Conservation (phyloP, 371 early-diverging fungal genomes). For the Rhizopus delemar region DNA sequence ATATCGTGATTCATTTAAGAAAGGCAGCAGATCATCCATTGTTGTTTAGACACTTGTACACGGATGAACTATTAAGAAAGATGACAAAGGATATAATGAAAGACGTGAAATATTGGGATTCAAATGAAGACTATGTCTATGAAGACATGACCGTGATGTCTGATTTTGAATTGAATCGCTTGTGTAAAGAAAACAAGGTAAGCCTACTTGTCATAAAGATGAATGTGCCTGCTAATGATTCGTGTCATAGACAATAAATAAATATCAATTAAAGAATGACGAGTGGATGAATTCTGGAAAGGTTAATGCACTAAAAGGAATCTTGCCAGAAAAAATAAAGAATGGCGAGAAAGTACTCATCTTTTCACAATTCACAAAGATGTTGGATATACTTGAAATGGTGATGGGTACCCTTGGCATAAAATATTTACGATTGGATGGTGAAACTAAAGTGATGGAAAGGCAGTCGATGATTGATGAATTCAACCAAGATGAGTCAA, state of each 20-base stretch:
- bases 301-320: conserved; percentile 56
- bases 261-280: conserved; percentile 58
- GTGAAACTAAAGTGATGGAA: conserved; percentile 64
- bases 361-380: conserved; percentile 83
- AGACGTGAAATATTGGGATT: conserved; percentile 61
- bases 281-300: conserved; percentile 82
- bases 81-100: conserved; percentile 70
- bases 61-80: conserved; percentile 48
- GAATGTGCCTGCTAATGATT: not conserved
- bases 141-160: conserved; percentile 87
- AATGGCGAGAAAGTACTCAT: conserved; percentile 66
- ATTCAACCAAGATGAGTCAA: conserved; percentile 63
- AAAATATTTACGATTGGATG: conserved; percentile 64
- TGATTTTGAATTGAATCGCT: conserved; percentile 80
- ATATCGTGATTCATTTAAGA: conserved; percentile 79
- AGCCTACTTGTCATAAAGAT: not conserved
- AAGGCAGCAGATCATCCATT: conserved; percentile 89
- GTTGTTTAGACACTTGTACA: conserved; percentile 70
- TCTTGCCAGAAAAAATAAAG: conserved; percentile 60
- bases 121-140: conserved; percentile 69
- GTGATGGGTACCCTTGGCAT: conserved; percentile 53
- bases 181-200: conserved; percentile 69
- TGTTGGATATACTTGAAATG: conserved; percentile 61
- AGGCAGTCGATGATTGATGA: conserved; percentile 79
- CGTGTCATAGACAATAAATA: conserved; percentile 40